Conservation (phyloP, 176 grass and related monocot species). For the Hordeum vulgare region MorexV3_pseudomolecules_assembly NC_058519.1:25809757-25810256, state of each 20-base stretch:
- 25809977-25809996: not conserved
- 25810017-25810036: not conserved
- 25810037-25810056: not conserved
- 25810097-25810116: not conserved
- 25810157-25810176: constrained; percentile 79
- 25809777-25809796: constrained; percentile 36
- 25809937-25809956: not conserved
- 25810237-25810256: constrained; percentile 70
- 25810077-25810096: not conserved
- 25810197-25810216: constrained; percentile 62
- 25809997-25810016: not conserved
- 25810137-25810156: constrained; percentile 48
- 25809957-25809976: not conserved
- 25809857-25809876: not conserved
- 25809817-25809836: not conserved
- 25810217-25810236: constrained; percentile 50
- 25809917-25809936: not conserved
- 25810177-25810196: constrained; percentile 73
- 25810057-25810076: not conserved
- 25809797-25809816: not conserved
- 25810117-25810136: constrained; percentile 32
- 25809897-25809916: not conserved
- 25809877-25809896: not conserved
- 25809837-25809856: not conserved
- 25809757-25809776: constrained; percentile 62